Evolutionary conservation across 2,329 filamentous ascomycete genomes (phyloP).

Genomic region (Xylariaceae sp.): DNA sequence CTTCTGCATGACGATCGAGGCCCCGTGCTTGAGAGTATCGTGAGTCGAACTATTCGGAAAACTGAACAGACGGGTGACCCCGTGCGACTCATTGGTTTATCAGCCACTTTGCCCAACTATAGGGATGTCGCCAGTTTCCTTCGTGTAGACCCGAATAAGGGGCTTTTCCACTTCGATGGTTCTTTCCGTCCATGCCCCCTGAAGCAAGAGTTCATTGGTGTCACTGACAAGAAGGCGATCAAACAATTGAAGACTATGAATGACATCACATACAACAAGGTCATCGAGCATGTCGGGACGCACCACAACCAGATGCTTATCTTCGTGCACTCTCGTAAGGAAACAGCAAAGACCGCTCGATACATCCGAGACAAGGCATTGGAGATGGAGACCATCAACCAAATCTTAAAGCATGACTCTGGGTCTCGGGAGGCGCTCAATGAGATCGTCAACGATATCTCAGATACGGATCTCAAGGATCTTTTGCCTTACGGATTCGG

Average conservation of each 20-base stretch:
- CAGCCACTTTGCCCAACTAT: constrained; percentile 94
- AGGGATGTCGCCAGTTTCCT: constrained; percentile 93
- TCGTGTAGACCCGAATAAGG: constrained; percentile 77
- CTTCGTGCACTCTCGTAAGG: constrained; percentile 96
- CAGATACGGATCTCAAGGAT: constrained; percentile 86
- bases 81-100: constrained; percentile 85
- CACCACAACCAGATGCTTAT: constrained; percentile 98
- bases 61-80: constrained; percentile 92
- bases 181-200: constrained; percentile 90
- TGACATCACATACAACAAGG: constrained; percentile 96
- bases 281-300: constrained; percentile 89
- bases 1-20: constrained; percentile 95
- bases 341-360: constrained; percentile 94
- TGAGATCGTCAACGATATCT: constrained; percentile 75
- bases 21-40: constrained; percentile 93
- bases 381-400: constrained; percentile 94
- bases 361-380: constrained; percentile 95
- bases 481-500: constrained; percentile 93
- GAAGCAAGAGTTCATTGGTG: constrained; percentile 93
- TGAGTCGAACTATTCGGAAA: constrained; percentile 86
- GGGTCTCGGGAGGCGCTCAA: constrained; percentile 83
- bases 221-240: constrained; percentile 96
- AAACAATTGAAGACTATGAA: constrained; percentile 99
- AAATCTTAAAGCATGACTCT: constrained; percentile 88
- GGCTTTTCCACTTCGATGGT: constrained; percentile 93